Conservation (phyloP, 2,329 filamentous ascomycete species). For the Talaromyces verruculosus region DNA sequence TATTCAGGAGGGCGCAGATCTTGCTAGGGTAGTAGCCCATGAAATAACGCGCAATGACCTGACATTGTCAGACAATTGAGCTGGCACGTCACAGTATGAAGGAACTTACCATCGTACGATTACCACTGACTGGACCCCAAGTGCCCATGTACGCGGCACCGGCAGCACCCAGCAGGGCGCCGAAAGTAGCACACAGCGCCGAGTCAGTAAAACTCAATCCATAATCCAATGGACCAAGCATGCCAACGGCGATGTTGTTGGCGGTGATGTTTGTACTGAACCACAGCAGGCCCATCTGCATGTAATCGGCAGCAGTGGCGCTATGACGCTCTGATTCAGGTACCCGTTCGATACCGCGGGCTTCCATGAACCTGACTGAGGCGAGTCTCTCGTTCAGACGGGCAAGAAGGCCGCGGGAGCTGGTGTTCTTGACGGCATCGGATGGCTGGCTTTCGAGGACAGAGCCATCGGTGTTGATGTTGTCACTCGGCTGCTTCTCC, state of each 20-base stretch:
- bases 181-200: slow-evolving; percentile 41
- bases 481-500: slow-evolving; percentile 13
- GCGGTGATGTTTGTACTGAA: slow-evolving; percentile 42
- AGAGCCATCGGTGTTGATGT: neutral
- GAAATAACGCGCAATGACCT: slow-evolving; percentile 45
- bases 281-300: slow-evolving; percentile 37
- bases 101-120: slow-evolving; percentile 42
- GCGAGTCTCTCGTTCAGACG: slow-evolving; percentile 19
- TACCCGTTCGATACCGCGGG: slow-evolving; percentile 23
- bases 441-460: slow-evolving; percentile 14
- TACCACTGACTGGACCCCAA: slow-evolving; percentile 44
- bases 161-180: slow-evolving; percentile 36
- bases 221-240: slow-evolving; percentile 44
- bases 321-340: slow-evolving; percentile 20
- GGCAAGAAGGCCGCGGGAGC: neutral
- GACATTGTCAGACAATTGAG: slow-evolving; percentile 10
- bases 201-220: slow-evolving; percentile 43
- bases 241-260: slow-evolving; percentile 45
- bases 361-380: slow-evolving; percentile 19
- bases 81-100: neutral
- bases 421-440: slow-evolving; percentile 1
- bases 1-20: slow-evolving; percentile 42
- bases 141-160: slow-evolving; percentile 44
- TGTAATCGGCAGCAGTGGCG: slow-evolving; percentile 22
- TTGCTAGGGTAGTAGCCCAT: slow-evolving; percentile 48